A percentile compares a stretch with the other conserved stretches of the same genome.
These are phyloP conservation scores for Aspergillus indologenus DNA, from an alignment of 495 filamentous ascomycete genomes.

Conservation along the genomic window DNA sequence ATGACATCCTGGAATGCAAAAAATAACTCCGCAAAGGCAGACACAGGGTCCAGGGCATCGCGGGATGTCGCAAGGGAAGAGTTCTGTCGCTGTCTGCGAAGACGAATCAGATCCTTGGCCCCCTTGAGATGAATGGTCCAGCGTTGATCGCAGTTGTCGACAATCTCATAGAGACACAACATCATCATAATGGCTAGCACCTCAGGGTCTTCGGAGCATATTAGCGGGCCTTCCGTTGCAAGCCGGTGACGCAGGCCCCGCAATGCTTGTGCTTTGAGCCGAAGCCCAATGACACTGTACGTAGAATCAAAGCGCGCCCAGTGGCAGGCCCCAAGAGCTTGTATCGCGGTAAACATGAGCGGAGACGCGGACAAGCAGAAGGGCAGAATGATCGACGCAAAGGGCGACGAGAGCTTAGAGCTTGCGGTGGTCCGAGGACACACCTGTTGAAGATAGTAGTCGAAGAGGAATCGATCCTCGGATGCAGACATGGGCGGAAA, in stretches of 20 bases:
- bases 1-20: slow-evolving; percentile 51
- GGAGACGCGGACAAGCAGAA: slow-evolving; percentile 39
- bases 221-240: slow-evolving; percentile 22
- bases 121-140: slow-evolving; percentile 46
- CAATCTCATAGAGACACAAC: slow-evolving; percentile 46
- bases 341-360: slow-evolving; percentile 37
- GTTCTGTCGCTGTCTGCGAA: slow-evolving; percentile 28
- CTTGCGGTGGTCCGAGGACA: slow-evolving; percentile 43
- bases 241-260: slow-evolving; percentile 38
- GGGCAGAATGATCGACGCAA: slow-evolving; percentile 40
- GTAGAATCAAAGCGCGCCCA: slow-evolving; percentile 30
- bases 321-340: slow-evolving; percentile 41
- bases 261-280: slow-evolving; percentile 36
- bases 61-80: slow-evolving; percentile 12
- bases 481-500: slow-evolving; percentile 31
- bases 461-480: slow-evolving; percentile 33
- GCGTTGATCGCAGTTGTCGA: slow-evolving; percentile 43
- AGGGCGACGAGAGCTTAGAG: slow-evolving; percentile 36
- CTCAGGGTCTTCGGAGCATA: slow-evolving; percentile 34
- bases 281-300: slow-evolving; percentile 33
- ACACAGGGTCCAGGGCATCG: slow-evolving; percentile 25
- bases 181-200: slow-evolving; percentile 45
- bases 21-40: slow-evolving; percentile 41
- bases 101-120: slow-evolving; percentile 42
- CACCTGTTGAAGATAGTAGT: slow-evolving; percentile 44